phyloP scores from a whole-genome alignment of 108 stramenopile genomes.

The Cyclotella kingstonii region DNA sequence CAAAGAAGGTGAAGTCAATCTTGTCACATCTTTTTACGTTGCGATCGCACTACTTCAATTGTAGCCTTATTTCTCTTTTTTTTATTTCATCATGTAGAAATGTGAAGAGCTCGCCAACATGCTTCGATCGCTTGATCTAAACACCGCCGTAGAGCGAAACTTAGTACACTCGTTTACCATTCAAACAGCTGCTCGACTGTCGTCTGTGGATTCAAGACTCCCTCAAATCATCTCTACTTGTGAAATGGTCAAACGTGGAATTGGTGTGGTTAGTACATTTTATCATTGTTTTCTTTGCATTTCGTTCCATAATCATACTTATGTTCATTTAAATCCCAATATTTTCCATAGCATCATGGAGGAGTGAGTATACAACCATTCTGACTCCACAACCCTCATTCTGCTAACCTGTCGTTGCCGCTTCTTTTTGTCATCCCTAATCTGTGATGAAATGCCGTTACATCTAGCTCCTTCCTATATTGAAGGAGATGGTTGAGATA shows the following conservation, averaged over 20 bases:
- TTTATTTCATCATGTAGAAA: slow-evolving; percentile 45
- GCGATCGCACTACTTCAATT: not conserved
- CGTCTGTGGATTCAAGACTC: slow-evolving; percentile 79
- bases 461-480: slow-evolving; percentile 77
- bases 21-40: not conserved
- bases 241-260: slow-evolving; percentile 89
- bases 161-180: slow-evolving; percentile 71
- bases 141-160: slow-evolving; percentile 77
- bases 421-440: too few species aligned
- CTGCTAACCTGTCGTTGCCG: not conserved
- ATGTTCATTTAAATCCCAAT: not conserved
- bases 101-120: slow-evolving; percentile 93
- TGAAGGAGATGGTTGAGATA: slow-evolving; percentile 97
- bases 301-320: not conserved
- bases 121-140: slow-evolving; percentile 83
- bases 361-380: slow-evolving; percentile 64
- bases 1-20: slow-evolving; percentile 7
- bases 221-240: slow-evolving; percentile 88
- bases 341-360: slow-evolving; percentile 77
- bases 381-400: not conserved
- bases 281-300: not conserved
- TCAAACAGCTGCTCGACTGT: slow-evolving; percentile 80
- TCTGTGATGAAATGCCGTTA: too few species aligned
- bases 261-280: slow-evolving; percentile 70
- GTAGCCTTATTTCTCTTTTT: not conserved